Evolutionary conservation across 75 land plant genomes (phyloP), one percentile per base, ranked within the genome.

Genomic region (Cunninghamia lanceolata): DNA sequence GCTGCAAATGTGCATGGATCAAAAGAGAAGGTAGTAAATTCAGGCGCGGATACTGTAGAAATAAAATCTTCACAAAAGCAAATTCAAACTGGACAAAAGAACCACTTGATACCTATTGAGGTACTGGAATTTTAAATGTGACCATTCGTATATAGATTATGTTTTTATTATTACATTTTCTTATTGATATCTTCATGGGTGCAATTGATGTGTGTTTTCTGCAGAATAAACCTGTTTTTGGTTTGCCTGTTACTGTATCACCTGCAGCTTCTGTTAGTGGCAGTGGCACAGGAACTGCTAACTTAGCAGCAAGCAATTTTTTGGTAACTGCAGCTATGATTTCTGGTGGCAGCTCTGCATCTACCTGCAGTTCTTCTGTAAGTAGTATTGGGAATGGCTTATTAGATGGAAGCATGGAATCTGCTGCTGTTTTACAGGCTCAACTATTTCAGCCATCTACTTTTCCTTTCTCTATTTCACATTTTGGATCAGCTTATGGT

Each of bases 391-490:
- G 77, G 17, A 32, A 84, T 10, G 77, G 63, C 1, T 56, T 56
- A 16, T 71, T 84, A 45, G 59, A 84, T 76, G 89, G 85, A 9
- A 86, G 74, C 32, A 71, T 46, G 28, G 89, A 63, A 85, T 70
- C 40, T 80, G 35, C 36, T 40, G 90, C 90, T 21, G 90, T 84
- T 15, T 83, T 81, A 78, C 87, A 88, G 35, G 91, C 87, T 75
- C 91, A 90, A 43, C 86, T 52, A 74, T 39, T 85, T 82, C 90
- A 87, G 86, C 85, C 82, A 28, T 38, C 46, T 40, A 52, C 80
- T 68, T 90, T 90, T 74, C 91, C 91, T 82, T 88, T 89, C 76
- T 39, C 89, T 34, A 45, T 82, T 81, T 75, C 91, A 82, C 89
- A 81, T n/a, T 89, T 88, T 82, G 83, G 35, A 47, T 40, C 83